Evolutionary conservation across 805 yeast species (phyloP).

Genomic region (Suhomyces kilbournensis): DNA sequence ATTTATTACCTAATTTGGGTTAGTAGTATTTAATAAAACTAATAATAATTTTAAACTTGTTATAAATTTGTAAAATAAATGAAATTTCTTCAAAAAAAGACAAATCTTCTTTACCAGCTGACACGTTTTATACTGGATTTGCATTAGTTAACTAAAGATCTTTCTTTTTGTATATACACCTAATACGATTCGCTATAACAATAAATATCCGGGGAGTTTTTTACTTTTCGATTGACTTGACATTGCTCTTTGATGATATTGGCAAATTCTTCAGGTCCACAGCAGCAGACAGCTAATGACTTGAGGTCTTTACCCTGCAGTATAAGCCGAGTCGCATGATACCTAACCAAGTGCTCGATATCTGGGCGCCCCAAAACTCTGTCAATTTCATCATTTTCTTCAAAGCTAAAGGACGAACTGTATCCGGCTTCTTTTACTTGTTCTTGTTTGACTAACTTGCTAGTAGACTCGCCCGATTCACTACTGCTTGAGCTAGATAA

Average conservation of each 20-base stretch:
- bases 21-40: background rate
- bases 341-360: background rate
- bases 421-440: constrained; percentile 1
- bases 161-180: background rate
- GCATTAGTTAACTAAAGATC: background rate
- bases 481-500: background rate
- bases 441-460: background rate
- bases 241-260: constrained; percentile 25
- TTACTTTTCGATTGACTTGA: constrained; percentile 23
- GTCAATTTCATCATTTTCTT: background rate
- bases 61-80: background rate
- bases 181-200: constrained; percentile 37
- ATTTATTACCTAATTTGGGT: background rate
- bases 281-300: constrained; percentile 37
- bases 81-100: background rate
- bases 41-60: background rate
- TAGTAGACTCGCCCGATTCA: background rate
- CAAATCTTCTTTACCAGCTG: background rate
- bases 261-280: constrained; percentile 40
- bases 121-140: background rate
- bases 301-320: constrained; percentile 7
- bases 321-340: background rate
- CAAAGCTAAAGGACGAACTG: background rate
- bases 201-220: constrained; percentile 39
- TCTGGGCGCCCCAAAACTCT: constrained; percentile 1